Evolutionary conservation across 495 filamentous ascomycete genomes (phyloP).

Genomic region (Sphaerosporella brunnea): DNA sequence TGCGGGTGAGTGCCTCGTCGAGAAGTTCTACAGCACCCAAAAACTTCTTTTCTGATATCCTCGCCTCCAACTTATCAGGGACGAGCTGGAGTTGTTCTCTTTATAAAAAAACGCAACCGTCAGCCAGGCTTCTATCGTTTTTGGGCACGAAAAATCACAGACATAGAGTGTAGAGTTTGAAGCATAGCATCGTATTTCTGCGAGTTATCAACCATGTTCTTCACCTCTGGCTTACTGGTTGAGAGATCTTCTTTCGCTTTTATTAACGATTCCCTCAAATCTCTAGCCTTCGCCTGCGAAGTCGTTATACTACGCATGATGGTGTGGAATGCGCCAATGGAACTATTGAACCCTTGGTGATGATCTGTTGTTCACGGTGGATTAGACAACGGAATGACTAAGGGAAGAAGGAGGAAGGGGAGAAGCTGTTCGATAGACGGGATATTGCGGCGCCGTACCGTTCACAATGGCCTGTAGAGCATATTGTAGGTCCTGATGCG

Average conservation of each 20-base stretch:
- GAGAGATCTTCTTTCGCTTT: slow-evolving; percentile 66
- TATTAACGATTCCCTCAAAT: slow-evolving; percentile 64
- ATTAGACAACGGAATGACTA: slow-evolving; percentile 9
- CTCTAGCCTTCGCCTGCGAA: slow-evolving; percentile 69
- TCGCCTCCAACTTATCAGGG: slow-evolving; percentile 78
- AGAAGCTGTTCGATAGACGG: too few relatives aligned
- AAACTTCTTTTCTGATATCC: slow-evolving; percentile 91
- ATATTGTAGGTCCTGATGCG: slow-evolving; percentile 68
- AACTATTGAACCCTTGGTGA: slow-evolving; percentile 97
- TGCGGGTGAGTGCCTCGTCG: slow-evolving; percentile 62
- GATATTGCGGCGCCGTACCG: slow-evolving; percentile 25
- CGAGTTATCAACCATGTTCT: slow-evolving; percentile 65
- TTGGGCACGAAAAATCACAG: slow-evolving; percentile 10
- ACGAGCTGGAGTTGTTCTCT: slow-evolving; percentile 71
- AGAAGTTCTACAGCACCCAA: slow-evolving; percentile 80
- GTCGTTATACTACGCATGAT: slow-evolving; percentile 84
- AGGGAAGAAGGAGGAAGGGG: too few relatives aligned
- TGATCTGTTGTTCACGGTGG: slow-evolving; percentile 42
- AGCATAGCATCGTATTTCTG: slow-evolving; percentile 85
- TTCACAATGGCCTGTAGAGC: slow-evolving; percentile 92
- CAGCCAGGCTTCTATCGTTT: background rate
- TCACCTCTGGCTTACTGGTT: slow-evolving; percentile 77
- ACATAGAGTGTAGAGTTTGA: slow-evolving; percentile 60
- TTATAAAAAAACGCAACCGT: slow-evolving; percentile 8
- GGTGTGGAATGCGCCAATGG: slow-evolving; percentile 95